Percentiles rank a stretch among this genome's conserved stretches.
These are phyloP conservation scores for Aspergillus bridgeri DNA, from an alignment of 495 filamentous ascomycete species.

Conservation along the genomic window DNA sequence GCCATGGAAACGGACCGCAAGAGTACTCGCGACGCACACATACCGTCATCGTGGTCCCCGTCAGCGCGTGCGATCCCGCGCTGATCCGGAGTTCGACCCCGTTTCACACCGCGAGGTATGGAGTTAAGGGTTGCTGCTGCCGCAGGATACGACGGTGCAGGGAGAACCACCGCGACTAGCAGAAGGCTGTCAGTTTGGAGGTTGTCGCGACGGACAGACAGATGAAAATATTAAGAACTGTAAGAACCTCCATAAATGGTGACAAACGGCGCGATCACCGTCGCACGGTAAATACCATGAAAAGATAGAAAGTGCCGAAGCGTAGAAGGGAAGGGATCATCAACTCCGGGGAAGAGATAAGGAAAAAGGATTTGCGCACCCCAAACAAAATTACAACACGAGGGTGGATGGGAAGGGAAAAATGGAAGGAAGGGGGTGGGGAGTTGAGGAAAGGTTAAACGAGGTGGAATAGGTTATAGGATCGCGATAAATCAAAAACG, in stretches of 20 bases:
- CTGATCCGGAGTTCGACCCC: constrained; percentile 86
- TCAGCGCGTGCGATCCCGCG: constrained; percentile 58
- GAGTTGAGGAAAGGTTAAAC: constrained; percentile 5
- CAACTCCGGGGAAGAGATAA: background rate
- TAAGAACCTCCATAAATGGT: constrained; percentile 12
- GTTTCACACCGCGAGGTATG: constrained; percentile 78
- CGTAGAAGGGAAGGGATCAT: background rate
- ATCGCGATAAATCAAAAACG: constrained; percentile 5
- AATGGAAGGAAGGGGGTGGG: background rate
- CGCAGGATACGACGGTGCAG: constrained; percentile 34
- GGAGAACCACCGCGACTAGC: constrained; percentile 42
- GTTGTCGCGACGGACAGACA: constrained; percentile 26
- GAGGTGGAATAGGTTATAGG: too few species aligned
- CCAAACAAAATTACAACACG: background rate
- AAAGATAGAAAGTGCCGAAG: background rate
- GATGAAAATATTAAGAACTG: constrained; percentile 13
- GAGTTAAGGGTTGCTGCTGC: constrained; percentile 43
- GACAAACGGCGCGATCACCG: constrained; percentile 2
- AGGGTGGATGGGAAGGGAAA: background rate
- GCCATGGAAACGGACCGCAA: constrained; percentile 7
- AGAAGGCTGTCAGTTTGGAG: constrained; percentile 41
- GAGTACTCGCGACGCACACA: constrained; percentile 42
- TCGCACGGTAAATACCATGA: background rate
- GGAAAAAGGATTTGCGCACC: background rate
- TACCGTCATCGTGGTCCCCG: constrained; percentile 79